Base-by-base conservation (phyloP, 345 rosid genomes). In the Aquilaria malaccensis region DNA sequence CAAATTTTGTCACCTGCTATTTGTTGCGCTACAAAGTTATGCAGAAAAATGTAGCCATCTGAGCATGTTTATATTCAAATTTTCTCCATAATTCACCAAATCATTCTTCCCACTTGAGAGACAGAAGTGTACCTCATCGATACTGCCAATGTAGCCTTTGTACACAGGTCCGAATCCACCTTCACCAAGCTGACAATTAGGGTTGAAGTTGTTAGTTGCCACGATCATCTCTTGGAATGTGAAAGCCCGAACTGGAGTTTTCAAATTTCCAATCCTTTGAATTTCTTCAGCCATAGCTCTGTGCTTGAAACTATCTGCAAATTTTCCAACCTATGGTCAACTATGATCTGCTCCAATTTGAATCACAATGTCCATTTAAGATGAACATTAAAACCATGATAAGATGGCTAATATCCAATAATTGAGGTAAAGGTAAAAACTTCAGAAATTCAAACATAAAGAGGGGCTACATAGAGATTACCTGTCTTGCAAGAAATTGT, bases 111-210 rank as follows among this genome's bases (percentile, higher is more conserved):
- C 43, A 37, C 7, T 37, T 37, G 43, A 59, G 9, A 60, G 53
- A 13, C 37, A 64, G 37, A 30, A 33, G 22, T 30, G 49, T 60
- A 77, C 86, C 74, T 76, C 72, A 58, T 74, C 72, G 32, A 67
- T 59, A 56, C 60, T 65, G 29, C 52, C 70, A 45, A 87, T 64
- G 54, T 73, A 68, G 50, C 87, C 95, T 72, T 68, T 79, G 65
- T 79, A 85, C 15, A 87, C 88, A 52, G 76, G 72, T 53, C 88
- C 87, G 4, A 78, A 81, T 57, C 95, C 95, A 49, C 95, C 95
- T 80, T 83, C 85, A 9, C 91, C 91, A 4, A 85, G 30, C 66
- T 78, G 62, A 66, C 67, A 73, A 32, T 72, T 69, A 65, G 67
- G 61, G 61, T 76, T 69, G 74, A 83, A 87, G 67, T 85, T 70